Conservation (phyloP, 208 protist genomes). For the Sergeia podlipaevii region DNA sequence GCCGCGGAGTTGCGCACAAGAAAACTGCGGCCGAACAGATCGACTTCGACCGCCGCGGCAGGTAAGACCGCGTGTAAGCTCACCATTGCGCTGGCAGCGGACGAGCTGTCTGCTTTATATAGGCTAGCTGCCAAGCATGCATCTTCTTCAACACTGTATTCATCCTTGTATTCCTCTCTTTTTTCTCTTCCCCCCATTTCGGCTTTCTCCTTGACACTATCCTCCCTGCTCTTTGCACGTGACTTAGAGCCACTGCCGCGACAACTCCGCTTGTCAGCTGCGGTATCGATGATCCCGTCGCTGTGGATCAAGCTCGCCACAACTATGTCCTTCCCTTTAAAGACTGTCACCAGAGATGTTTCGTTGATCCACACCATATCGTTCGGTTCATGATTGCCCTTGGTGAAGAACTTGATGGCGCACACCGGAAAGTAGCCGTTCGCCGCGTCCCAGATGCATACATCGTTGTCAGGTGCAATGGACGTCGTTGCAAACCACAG, state of each 20-base stretch:
- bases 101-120: too few species aligned
- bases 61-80: slow-evolving; percentile 62
- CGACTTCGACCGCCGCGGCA: slow-evolving; percentile 44
- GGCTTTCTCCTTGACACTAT: too few species aligned
- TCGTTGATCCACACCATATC: slow-evolving; percentile 83
- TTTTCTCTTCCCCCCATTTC: too few species aligned
- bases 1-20: slow-evolving; percentile 51
- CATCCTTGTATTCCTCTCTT: too few species aligned
- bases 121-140: too few species aligned
- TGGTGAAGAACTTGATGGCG: slow-evolving; percentile 19
- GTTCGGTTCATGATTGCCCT: slow-evolving; percentile 24
- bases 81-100: slow-evolving; percentile 39
- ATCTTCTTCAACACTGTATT: too few species aligned
- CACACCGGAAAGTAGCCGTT: slow-evolving; percentile 65
- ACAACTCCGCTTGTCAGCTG: too few species aligned
- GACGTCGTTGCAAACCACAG: slow-evolving; percentile 76
- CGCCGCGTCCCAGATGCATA: slow-evolving; percentile 74
- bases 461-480: slow-evolving; percentile 45
- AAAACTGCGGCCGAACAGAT: slow-evolving; percentile 59
- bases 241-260: too few species aligned
- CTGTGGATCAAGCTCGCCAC: slow-evolving; percentile 53
- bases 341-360: slow-evolving; percentile 63
- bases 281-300: neutral
- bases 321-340: slow-evolving; percentile 58
- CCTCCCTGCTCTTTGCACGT: too few species aligned